Base-by-base conservation (phyloP, 148 eudicot species). In the Bassia scoparia region DNA sequence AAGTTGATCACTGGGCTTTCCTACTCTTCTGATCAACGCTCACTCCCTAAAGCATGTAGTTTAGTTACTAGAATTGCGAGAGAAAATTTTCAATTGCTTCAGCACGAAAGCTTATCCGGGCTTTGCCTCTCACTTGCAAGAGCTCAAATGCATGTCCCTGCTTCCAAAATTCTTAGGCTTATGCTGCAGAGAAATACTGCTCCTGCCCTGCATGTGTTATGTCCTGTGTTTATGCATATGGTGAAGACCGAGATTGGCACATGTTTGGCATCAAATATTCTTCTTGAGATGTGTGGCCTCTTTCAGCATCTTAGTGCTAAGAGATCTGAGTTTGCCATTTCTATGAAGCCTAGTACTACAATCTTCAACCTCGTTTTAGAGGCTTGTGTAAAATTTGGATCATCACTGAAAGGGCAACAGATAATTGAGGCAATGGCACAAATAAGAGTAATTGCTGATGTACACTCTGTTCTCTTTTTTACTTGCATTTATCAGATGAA, bases 311-410 rank as follows among this genome's bases (percentile, higher is more conserved):
- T 76, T 24, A 80, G 61, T 56, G 71, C 55, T 43, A 83, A 83
- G 29, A 85, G 77, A 59, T 77, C 87, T 50, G 77, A 72, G 50
- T 44, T 50, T 67, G 78, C 77, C 20, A 74, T 76, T 75, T 31
- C 68, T 43, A 35, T 74, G 44, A 88, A 80, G 76, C 96, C 90
- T 48, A 84, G 82, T 74, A 85, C 90, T 5, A 68, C 75, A 73
- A 72, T 88, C 43, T 95, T 91, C 68, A 95, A 91, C 75, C 88
- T 95, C 77, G 83, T 91, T 83, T 86, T 95, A 56, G 85, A 89
- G 82, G 90, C 90, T 71, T 91, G 96, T 85, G 79, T 84, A 62
- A 87, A 78, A 71, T 82, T 74, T 76, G 78, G 83, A 60, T 80
- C 89, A 46, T 73, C 87, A 67, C 78, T 88, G 29, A 95, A 87